Evolutionary conservation across 176 grass and related monocot genomes (phyloP).

Genomic region (Luzula sylvatica): DNA sequence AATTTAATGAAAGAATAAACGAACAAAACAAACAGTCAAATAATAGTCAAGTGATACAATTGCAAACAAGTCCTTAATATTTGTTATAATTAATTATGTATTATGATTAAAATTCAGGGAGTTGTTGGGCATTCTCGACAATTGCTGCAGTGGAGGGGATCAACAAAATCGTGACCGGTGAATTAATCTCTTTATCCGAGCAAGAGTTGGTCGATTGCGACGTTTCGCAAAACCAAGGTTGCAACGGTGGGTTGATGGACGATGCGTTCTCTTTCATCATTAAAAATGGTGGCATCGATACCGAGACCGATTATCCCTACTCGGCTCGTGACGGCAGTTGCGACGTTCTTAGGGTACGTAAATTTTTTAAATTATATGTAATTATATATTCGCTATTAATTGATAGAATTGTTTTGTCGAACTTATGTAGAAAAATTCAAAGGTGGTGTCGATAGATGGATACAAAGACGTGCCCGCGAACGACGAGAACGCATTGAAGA

Average conservation of each 20-base stretch:
- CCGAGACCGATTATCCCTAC: slow-evolving; percentile 84
- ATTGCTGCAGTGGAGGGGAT: slow-evolving; percentile 66
- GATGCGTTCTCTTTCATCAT: slow-evolving; percentile 69
- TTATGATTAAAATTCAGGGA: slow-evolving; percentile 40
- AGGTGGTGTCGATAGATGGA: slow-evolving; percentile 71
- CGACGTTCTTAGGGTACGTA: slow-evolving; percentile 46
- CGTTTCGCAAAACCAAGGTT: slow-evolving; percentile 48
- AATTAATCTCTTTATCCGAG: slow-evolving; percentile 56
- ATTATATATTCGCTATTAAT: background rate
- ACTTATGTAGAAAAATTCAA: slow-evolving; percentile 48
- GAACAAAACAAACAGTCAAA: background rate
- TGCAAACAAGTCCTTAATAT: background rate
- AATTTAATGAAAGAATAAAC: background rate
- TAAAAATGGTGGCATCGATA: slow-evolving; percentile 76
- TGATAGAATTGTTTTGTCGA: background rate
- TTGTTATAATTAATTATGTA: background rate
- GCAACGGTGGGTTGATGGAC: slow-evolving; percentile 85
- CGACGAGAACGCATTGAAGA: slow-evolving; percentile 65
- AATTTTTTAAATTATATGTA: too few relatives aligned
- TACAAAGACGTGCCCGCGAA: slow-evolving; percentile 77
- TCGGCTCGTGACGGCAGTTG: slow-evolving; percentile 48
- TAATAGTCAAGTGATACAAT: background rate
- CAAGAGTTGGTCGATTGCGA: slow-evolving; percentile 85
- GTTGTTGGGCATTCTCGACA: slow-evolving; percentile 97
- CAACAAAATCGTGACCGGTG: slow-evolving; percentile 82